These are phyloP conservation scores for Isoetes taiwanensis DNA, from an alignment of 75 land plant genomes.

Conservation along the genomic window DNA sequence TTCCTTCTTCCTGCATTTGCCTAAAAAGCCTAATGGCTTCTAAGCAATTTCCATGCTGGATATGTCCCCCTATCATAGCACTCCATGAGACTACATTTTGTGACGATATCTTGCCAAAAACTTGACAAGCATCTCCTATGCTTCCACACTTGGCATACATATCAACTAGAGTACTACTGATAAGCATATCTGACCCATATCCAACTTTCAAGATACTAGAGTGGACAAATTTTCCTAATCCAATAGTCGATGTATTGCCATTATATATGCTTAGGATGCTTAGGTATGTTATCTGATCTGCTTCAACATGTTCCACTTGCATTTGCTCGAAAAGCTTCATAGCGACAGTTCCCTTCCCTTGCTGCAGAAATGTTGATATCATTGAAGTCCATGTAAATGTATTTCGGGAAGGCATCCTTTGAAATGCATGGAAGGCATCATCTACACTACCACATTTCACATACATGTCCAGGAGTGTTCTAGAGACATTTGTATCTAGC, in stretches of 20 bases:
- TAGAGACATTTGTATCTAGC: no score
- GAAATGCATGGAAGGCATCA: conserved; percentile 30
- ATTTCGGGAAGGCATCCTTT: conserved; percentile 26
- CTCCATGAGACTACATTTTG: conserved; percentile 50
- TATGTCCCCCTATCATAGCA: conserved; percentile 42
- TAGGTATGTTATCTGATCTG: no score
- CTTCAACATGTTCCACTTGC: no score
- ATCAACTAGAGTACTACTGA: conserved; percentile 42
- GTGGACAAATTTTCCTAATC: no score
- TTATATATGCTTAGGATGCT: no score
- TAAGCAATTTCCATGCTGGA: no score
- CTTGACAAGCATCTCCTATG: conserved; percentile 21
- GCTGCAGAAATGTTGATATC: conserved; percentile 42
- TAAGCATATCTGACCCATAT: conserved; percentile 27
- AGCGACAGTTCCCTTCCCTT: no score
- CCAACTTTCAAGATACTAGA: no score
- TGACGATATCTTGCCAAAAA: conserved; percentile 28
- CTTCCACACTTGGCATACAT: conserved; percentile 51
- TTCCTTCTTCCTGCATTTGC: conserved; percentile 7
- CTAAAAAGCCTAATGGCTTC: neutral
- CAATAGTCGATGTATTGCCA: no score
- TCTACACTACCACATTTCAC: conserved; percentile 38
- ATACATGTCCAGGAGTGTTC: conserved; percentile 56
- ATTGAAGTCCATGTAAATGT: conserved; percentile 50
- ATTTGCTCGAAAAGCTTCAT: no score